Conservation (phyloP, 257 asterid species). For the Apocynum venetum region DNA sequence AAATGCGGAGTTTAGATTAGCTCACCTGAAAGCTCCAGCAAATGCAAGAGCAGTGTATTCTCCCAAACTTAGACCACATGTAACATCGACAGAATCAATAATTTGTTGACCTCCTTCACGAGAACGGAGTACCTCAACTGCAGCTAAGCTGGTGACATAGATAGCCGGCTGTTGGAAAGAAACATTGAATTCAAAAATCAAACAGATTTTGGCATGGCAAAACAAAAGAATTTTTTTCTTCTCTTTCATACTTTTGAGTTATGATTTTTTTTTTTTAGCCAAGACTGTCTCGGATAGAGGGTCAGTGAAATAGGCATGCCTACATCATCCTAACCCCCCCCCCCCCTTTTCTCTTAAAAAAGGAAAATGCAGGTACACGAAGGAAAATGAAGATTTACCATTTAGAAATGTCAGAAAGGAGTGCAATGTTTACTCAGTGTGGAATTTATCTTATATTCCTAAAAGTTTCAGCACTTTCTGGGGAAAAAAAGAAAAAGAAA, state of each 20-base stretch:
- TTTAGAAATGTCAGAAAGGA: not conserved
- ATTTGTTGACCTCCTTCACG: conserved; percentile 91
- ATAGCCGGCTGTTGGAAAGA: conserved; percentile 74
- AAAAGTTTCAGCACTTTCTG: not conserved
- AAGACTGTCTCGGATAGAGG: too few species aligned
- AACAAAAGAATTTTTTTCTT: not conserved
- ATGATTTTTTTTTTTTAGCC: not conserved
- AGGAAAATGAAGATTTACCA: not conserved
- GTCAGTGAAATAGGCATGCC: too few species aligned
- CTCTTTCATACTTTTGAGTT: not conserved
- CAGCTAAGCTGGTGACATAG: conserved; percentile 96
- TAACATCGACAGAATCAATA: conserved; percentile 85
- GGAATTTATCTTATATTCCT: not conserved
- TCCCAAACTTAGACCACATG: conserved; percentile 97
- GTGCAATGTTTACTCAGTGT: not conserved
- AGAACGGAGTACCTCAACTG: conserved; percentile 92
- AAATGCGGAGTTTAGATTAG: not conserved
- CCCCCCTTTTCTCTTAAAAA: not conserved
- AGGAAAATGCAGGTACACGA: not conserved
- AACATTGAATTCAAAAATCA: not conserved
- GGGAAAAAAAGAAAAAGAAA: not conserved
- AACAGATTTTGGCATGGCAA: not conserved
- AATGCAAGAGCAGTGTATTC: conserved; percentile 98
- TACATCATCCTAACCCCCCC: not conserved
- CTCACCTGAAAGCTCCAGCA: conserved; percentile 92